phyloP scores from a whole-genome alignment of 2,329 filamentous ascomycete species.

The Aphanoascus verrucosus region DNA sequence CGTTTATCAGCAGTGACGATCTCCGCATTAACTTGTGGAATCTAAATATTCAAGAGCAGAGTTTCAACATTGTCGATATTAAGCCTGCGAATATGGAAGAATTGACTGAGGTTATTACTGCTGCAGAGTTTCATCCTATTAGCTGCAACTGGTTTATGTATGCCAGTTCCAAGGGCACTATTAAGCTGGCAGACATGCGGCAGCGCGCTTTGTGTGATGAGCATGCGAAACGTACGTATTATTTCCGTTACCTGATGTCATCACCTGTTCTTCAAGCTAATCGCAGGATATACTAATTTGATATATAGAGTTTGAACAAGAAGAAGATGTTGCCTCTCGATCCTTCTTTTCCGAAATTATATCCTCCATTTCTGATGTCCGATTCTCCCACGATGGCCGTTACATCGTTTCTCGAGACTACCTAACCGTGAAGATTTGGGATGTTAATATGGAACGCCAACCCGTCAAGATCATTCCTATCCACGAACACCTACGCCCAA shows the following conservation, averaged over 20 bases:
- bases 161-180: constrained; percentile 95
- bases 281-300: neutral
- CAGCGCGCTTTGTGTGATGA: constrained; percentile 92
- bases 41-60: constrained; percentile 96
- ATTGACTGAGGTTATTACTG: constrained; percentile 95
- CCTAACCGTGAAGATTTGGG: constrained; percentile 98
- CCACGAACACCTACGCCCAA: constrained; percentile 87
- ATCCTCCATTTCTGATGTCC: constrained; percentile 95
- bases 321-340: constrained; percentile 90
- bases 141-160: constrained; percentile 99
- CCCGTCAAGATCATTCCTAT: constrained; percentile 98
- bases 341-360: constrained; percentile 99
- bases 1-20: constrained; percentile 97
- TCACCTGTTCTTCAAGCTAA: neutral
- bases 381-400: constrained; percentile 89
- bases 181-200: constrained; percentile 97
- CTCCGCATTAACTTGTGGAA: constrained; percentile 98
- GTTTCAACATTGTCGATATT: constrained; percentile 99
- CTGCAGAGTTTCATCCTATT: constrained; percentile 89
- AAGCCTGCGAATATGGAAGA: constrained; percentile 99
- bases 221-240: constrained; percentile 74
- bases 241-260: neutral
- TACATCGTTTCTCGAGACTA: constrained; percentile 98
- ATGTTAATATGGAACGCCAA: constrained; percentile 97
- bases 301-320: constrained; percentile 82